Evolutionary conservation across 768 basidiomycete genomes (phyloP), one percentile per base, ranked within the genome.

Genomic region (Candolleomyces eurysporus): DNA sequence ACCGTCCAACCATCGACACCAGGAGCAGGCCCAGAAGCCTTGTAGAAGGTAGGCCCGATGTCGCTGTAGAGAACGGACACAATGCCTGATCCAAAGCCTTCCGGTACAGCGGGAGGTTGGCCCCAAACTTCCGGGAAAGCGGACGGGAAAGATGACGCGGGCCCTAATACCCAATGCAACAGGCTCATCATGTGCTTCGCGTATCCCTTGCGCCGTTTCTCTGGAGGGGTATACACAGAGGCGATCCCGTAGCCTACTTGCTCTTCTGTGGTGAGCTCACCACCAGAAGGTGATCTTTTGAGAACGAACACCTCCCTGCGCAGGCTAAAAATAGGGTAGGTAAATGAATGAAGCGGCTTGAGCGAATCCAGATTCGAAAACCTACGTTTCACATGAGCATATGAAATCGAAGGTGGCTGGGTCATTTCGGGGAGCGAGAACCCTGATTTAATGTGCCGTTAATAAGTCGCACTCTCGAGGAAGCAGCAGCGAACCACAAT

Each of bases 371-470:
- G 26, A 26, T 26, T 26, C 26, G 4, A 26, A 2, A 26, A 26
- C 26, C 26, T 26, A 88, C 88, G 84, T 87, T 74, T 85, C 82
- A 66, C 86, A 87, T n/a, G 86, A 79, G 65, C 81, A 86, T 66
- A 82, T 68, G 66, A 87, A 88, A 55, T 84, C 78, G 4, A 86
- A 62, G 2, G 83, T 79, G 5, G 72, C 70, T 0, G 85, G 81
- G 58, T 84, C 69, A 51, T 75, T 73, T 51, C 85, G 74, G 1
- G 81, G 82, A 36, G 81, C 84, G 16, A 89, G 73, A 8, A 89
- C 82, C 87, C 87, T 88, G 26, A n/a, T 26, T 26, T n/a, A 52
- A 46, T 5, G 10, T 42, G 43, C 30, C 26, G 26, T 26, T 26
- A 26, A 26, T 26, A 26, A n/a, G n/a, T n/a, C n/a, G n/a, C n/a